Percentiles rank a stretch among this genome's conserved stretches.
Conservation (phyloP, 176 grass and related monocot species). For the Saccharum spontaneum region DNA sequence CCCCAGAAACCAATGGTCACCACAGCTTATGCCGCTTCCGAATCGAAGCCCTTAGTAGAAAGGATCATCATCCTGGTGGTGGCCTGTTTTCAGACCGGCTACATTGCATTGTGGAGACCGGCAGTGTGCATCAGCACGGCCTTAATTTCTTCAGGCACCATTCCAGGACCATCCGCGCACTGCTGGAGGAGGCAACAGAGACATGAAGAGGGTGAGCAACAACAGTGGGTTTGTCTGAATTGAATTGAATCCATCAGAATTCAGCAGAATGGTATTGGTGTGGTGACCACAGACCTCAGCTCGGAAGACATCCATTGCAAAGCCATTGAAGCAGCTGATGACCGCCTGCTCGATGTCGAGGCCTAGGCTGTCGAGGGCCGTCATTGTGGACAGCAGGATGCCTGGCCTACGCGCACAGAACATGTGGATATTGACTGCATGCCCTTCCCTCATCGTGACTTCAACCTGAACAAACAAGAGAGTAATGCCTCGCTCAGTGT, state of each 20-base stretch:
- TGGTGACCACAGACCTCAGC: conserved; percentile 52
- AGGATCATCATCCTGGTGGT: neutral
- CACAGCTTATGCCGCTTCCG: conserved; percentile 1
- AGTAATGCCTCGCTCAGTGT: neutral
- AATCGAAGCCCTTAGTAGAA: neutral
- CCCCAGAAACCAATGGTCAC: neutral
- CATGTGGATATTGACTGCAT: conserved; percentile 87
- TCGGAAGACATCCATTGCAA: conserved; percentile 74
- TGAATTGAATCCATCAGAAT: neutral
- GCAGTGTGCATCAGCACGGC: conserved; percentile 64
- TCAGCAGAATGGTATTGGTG: neutral
- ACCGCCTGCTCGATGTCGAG: conserved; percentile 71
- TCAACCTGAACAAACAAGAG: conserved; percentile 51
- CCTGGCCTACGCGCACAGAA: conserved; percentile 67
- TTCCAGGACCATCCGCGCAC: conserved; percentile 51
- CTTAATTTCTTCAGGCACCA: conserved; percentile 78
- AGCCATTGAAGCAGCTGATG: conserved; percentile 78
- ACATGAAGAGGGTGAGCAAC: conserved; percentile 16
- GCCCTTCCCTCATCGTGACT: conserved; percentile 70
- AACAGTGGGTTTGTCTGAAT: neutral
- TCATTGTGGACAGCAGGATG: conserved; percentile 64
- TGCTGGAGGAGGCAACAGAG: conserved; percentile 49
- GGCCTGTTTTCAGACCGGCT: neutral
- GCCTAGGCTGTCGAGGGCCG: conserved; percentile 64
- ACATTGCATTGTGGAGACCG: conserved; percentile 52